Evolutionary conservation across 805 yeast species (phyloP).

Genomic region (Wickerhamiella dianesei): DNA sequence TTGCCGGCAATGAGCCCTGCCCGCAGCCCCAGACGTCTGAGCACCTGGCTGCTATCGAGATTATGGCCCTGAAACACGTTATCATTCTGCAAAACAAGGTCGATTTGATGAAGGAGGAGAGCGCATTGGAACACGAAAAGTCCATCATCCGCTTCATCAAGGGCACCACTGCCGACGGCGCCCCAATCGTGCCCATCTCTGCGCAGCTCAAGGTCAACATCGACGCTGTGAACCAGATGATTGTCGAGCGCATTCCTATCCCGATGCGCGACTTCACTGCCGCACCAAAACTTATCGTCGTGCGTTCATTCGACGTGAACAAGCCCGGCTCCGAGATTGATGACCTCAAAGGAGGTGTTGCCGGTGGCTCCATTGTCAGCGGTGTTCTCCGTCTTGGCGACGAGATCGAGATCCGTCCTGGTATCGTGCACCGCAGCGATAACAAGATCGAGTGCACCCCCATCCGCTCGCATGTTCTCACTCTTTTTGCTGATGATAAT

Average conservation of each 20-base stretch:
- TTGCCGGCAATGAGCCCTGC: slow-evolving; percentile 98
- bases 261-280: slow-evolving; percentile 92
- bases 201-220: slow-evolving; percentile 98
- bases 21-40: slow-evolving; percentile 99
- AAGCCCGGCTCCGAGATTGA: slow-evolving; percentile 97
- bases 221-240: slow-evolving; percentile 95
- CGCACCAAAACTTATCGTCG: slow-evolving; percentile 88
- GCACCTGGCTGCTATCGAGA: slow-evolving; percentile 98
- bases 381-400: slow-evolving; percentile 97
- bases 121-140: slow-evolving; percentile 90
- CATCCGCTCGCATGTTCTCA: slow-evolving; percentile 83
- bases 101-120: slow-evolving; percentile 94
- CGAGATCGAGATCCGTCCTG: slow-evolving; percentile 98
- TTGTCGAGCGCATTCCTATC: slow-evolving; percentile 88
- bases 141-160: slow-evolving; percentile 83
- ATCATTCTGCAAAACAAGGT: slow-evolving; percentile 95
- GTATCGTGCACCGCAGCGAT: slow-evolving; percentile 89
- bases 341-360: slow-evolving; percentile 98
- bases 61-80: slow-evolving; percentile 95
- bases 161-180: slow-evolving; percentile 98
- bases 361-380: slow-evolving; percentile 94
- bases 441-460: slow-evolving; percentile 82
- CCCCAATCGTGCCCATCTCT: slow-evolving; percentile 96
- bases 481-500: slow-evolving; percentile 93
- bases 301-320: slow-evolving; percentile 96